Conservation (phyloP, 768 basidiomycete species). For the Boletus coccyginus region DNA sequence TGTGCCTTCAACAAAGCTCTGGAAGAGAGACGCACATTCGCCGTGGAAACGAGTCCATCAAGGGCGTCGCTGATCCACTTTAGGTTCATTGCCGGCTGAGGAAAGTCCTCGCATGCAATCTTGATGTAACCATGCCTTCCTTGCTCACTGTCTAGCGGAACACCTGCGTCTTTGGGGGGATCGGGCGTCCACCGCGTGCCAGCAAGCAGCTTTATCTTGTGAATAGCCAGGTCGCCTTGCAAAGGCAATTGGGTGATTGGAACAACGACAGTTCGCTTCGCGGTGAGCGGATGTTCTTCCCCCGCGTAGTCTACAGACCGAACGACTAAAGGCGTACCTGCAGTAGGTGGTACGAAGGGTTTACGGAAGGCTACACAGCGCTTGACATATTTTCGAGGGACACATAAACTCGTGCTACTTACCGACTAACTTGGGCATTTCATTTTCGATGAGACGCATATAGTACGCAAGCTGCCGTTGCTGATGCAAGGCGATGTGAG, state of each 20-base stretch:
- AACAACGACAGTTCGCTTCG: conserved; percentile 72
- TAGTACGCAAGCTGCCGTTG: conserved; percentile 75
- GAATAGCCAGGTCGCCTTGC: conserved; percentile 56
- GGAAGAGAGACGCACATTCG: conserved; percentile 64
- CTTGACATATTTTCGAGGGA: conserved; percentile 8
- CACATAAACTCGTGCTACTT: conserved; percentile 19
- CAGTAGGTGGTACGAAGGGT: conserved; percentile 68
- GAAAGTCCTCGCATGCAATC: conserved; percentile 88
- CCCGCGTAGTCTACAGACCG: conserved; percentile 77
- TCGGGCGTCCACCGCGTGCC: conserved; percentile 83
- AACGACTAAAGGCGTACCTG: conserved; percentile 58
- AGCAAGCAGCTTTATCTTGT: conserved; percentile 86
- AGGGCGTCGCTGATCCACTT: conserved; percentile 92
- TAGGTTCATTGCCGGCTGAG: conserved; percentile 79
- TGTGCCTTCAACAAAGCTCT: conserved; percentile 2
- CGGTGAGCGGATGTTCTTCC: conserved; percentile 67
- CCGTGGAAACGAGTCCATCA: conserved; percentile 72
- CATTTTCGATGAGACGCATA: conserved; percentile 82
- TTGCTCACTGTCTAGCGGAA: conserved; percentile 40
- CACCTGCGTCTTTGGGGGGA: conserved; percentile 68
- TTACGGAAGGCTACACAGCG: conserved; percentile 67
- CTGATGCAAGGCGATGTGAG: conserved; percentile 70
- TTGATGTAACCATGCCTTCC: conserved; percentile 80
- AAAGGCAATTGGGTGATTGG: conserved; percentile 75
- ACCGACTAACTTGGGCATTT: conserved; percentile 88